phyloP scores from a whole-genome alignment of 2,329 filamentous ascomycete genomes.

The Penicillium italicum region DNA sequence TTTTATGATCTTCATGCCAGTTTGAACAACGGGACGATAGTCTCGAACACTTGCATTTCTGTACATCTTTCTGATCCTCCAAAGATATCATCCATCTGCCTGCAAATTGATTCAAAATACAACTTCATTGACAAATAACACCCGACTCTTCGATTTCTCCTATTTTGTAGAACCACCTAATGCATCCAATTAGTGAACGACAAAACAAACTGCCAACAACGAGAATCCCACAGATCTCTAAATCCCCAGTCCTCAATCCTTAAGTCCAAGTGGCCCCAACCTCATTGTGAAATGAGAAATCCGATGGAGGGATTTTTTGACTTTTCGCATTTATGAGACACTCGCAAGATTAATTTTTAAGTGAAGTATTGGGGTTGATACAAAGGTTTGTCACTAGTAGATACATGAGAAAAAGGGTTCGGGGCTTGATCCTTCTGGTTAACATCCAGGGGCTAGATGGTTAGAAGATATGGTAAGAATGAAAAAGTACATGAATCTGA shows the following conservation, averaged over 20 bases:
- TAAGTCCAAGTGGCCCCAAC: background rate
- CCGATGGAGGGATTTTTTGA: background rate
- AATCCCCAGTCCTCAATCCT: background rate
- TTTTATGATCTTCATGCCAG: conserved; percentile 12
- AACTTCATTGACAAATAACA: background rate
- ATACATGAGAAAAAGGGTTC: background rate
- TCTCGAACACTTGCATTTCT: conserved; percentile 2
- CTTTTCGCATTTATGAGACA: background rate
- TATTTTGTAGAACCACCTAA: background rate
- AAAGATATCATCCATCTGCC: background rate
- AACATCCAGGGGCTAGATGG: background rate
- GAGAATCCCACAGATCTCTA: background rate
- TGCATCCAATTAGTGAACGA: background rate
- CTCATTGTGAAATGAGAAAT: background rate
- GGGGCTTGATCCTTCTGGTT: background rate
- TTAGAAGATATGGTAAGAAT: background rate
- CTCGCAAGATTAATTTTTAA: background rate
- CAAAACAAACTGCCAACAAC: background rate
- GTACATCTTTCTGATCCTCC: conserved; percentile 1
- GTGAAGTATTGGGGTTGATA: background rate
- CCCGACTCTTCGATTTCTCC: background rate
- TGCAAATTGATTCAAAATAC: background rate
- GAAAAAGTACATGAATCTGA: background rate
- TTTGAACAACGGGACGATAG: background rate
- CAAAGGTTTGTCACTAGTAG: background rate